Evolutionary conservation across 2,329 filamentous ascomycete species (phyloP).

Genomic region (Talaromyces albobiverticillius): DNA sequence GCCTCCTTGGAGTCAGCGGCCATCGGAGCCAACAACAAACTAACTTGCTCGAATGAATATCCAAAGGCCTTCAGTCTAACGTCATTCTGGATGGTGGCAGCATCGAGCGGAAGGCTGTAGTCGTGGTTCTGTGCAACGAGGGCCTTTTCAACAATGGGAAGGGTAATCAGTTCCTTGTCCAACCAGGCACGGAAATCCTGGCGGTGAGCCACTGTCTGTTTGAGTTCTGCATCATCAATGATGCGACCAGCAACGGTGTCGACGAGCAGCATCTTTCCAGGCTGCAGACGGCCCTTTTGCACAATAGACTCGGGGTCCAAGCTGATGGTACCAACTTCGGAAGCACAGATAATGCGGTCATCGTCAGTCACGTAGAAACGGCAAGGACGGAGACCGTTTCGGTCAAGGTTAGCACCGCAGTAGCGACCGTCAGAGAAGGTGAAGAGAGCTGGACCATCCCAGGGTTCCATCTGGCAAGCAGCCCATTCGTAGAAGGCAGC

Average conservation of each 20-base stretch:
- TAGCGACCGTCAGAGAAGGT: slow-evolving; percentile 95
- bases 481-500: slow-evolving; percentile 98
- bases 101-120: slow-evolving; percentile 65
- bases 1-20: slow-evolving; percentile 96
- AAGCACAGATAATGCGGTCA: slow-evolving; percentile 94
- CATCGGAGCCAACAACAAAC: slow-evolving; percentile 88
- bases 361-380: slow-evolving; percentile 97
- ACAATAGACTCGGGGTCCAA: slow-evolving; percentile 88
- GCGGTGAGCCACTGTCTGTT: slow-evolving; percentile 79
- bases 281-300: slow-evolving; percentile 90
- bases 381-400: slow-evolving; percentile 92
- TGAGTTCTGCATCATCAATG: slow-evolving; percentile 90
- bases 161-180: slow-evolving; percentile 76
- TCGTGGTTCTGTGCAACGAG: slow-evolving; percentile 57
- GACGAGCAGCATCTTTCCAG: slow-evolving; percentile 92
- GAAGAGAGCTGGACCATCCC: slow-evolving; percentile 95
- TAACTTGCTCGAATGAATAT: slow-evolving; percentile 94
- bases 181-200: slow-evolving; percentile 88
- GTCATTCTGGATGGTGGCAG: slow-evolving; percentile 75
- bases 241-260: slow-evolving; percentile 88
- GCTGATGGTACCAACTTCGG: slow-evolving; percentile 88
- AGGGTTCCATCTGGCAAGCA: slow-evolving; percentile 97
- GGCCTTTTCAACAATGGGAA: slow-evolving; percentile 70
- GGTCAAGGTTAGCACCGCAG: slow-evolving; percentile 94
- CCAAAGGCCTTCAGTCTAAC: slow-evolving; percentile 81